These are phyloP conservation scores for Candida ponderosae DNA, from an alignment of 805 yeast genomes.

Conservation along the genomic window DNA sequence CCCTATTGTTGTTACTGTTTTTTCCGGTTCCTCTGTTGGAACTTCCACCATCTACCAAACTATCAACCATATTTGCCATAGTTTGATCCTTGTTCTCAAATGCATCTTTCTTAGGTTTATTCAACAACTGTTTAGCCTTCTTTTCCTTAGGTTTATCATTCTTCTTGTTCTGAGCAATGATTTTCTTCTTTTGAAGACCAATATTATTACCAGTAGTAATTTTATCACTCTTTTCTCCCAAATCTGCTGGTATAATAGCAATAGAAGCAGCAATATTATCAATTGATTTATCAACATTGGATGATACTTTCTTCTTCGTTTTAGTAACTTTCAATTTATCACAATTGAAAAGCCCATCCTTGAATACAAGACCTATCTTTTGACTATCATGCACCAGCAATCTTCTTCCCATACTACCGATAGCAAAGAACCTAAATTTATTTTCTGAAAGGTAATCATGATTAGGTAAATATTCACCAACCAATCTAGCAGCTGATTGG, in stretches of 20 bases:
- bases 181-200: neutral
- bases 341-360: too few species aligned
- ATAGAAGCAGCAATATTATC: too few species aligned
- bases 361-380: too few species aligned
- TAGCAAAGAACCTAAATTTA: slow-evolving; percentile 23
- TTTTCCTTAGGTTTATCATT: neutral
- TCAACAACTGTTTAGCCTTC: neutral
- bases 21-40: too few species aligned
- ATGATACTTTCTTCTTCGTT: neutral
- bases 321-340: neutral
- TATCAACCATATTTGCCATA: slow-evolving; percentile 22
- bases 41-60: slow-evolving; percentile 18
- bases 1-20: neutral
- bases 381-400: neutral
- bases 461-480: slow-evolving; percentile 16
- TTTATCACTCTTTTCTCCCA: neutral
- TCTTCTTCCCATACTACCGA: slow-evolving; percentile 24
- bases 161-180: too few species aligned
- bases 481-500: slow-evolving; percentile 8
- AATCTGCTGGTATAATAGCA: too few species aligned
- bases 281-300: too few species aligned
- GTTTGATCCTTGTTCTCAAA: neutral
- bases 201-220: neutral
- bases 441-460: slow-evolving; percentile 24
- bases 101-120: neutral